Evolutionary conservation across 2,329 filamentous ascomycete species (phyloP).

Genomic region (Fusarium lateritium): DNA sequence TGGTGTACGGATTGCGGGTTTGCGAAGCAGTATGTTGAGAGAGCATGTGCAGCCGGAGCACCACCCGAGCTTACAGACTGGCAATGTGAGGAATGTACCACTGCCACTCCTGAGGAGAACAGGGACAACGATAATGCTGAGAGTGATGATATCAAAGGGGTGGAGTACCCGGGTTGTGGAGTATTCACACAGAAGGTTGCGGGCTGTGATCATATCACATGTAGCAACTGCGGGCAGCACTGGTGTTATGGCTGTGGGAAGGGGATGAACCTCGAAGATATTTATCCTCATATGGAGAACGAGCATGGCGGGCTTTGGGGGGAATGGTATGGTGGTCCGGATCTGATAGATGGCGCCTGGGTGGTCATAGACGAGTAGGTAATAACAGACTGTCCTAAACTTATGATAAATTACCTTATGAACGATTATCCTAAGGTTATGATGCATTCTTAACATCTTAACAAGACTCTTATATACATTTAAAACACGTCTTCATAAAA

Average conservation of each 20-base stretch:
- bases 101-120: not conserved
- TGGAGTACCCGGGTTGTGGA: slow-evolving; percentile 56
- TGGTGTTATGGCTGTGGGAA: slow-evolving; percentile 61
- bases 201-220: slow-evolving; percentile 59
- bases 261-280: slow-evolving; percentile 40
- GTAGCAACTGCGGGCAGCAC: slow-evolving; percentile 52
- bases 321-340: not conserved
- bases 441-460: no score
- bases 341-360: no score
- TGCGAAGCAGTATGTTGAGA: slow-evolving; percentile 59
- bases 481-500: no score
- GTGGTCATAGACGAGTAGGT: no score
- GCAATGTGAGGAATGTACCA: slow-evolving; percentile 58
- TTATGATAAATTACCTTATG: no score
- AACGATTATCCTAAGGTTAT: no score
- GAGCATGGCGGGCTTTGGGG: slow-evolving; percentile 53
- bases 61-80: slow-evolving; percentile 57
- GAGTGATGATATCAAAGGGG: slow-evolving; percentile 1
- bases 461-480: no score
- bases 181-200: slow-evolving; percentile 55
- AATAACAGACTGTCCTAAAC: no score
- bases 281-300: slow-evolving; percentile 57
- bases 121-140: not conserved
- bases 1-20: slow-evolving; percentile 62
- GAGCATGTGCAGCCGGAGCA: slow-evolving; percentile 60